Conservation (phyloP, 345 rosid genomes). For the Lepidium africanum region DNA sequence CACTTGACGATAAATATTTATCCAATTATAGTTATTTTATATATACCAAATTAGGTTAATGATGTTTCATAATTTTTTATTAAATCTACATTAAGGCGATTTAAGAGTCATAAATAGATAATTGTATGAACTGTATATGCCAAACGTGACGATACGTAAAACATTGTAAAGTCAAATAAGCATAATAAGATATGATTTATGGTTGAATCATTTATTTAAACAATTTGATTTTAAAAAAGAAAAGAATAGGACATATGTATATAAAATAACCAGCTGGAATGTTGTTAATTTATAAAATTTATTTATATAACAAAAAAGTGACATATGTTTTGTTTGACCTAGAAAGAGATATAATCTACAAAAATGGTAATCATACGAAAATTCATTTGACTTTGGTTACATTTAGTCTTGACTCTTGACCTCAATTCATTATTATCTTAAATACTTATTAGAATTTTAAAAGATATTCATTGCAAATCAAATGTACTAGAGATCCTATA, state of each 20-base stretch:
- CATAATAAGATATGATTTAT: background rate
- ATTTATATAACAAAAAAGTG: background rate
- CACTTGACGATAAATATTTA: too few relatives aligned
- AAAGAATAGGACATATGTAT: background rate
- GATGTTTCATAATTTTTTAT: background rate
- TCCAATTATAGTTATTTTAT: too few relatives aligned
- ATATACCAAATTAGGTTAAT: background rate
- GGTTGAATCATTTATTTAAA: background rate
- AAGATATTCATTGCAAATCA: conserved; percentile 11
- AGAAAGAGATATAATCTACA: conserved; percentile 2
- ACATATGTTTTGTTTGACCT: conserved; percentile 22
- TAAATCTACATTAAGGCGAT: background rate
- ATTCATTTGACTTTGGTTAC: conserved; percentile 14
- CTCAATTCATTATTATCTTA: conserved; percentile 1
- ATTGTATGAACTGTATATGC: background rate
- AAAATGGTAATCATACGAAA: conserved; percentile 16
- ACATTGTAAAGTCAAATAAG: conserved; percentile 1
- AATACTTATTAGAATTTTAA: background rate
- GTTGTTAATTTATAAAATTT: background rate
- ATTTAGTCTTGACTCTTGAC: conserved; percentile 16
- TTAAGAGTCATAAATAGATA: background rate
- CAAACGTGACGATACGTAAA: background rate
- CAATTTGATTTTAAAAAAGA: too few relatives aligned
- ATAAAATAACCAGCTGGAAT: conserved; percentile 20
- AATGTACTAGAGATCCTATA: conserved; percentile 9